phyloP scores from a whole-genome alignment of 75 land plant species.

The Gnetum montanum region DNA sequence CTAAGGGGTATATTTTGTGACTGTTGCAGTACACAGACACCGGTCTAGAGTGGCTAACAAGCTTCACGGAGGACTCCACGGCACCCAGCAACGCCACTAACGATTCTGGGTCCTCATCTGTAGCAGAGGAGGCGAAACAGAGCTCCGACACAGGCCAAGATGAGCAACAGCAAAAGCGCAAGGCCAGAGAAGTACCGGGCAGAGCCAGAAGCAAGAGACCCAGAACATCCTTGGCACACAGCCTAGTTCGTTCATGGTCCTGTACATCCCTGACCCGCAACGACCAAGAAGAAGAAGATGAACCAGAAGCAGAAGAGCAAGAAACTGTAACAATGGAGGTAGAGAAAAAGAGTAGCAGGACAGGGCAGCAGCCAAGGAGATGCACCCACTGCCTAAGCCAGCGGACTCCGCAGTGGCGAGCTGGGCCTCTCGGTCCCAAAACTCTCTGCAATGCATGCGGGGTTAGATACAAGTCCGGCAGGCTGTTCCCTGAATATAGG shows the following conservation, averaged over 20 bases:
- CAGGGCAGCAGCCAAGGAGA: constrained; percentile 14
- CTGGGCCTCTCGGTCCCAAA: constrained; percentile 53
- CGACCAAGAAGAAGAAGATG: neutral
- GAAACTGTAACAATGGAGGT: constrained; percentile 7
- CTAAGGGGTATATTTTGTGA: no score
- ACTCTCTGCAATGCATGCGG: constrained; percentile 75
- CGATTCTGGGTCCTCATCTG: constrained; percentile 1
- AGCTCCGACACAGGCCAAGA: no score
- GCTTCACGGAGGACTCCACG: constrained; percentile 35
- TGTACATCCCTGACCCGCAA: neutral
- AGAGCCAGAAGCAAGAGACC: constrained; percentile 29
- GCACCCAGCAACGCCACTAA: constrained; percentile 7
- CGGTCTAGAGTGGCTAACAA: constrained; percentile 32
- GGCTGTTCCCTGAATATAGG: constrained; percentile 63
- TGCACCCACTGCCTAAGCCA: constrained; percentile 45
- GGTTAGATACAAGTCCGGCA: constrained; percentile 63
- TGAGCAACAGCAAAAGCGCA: neutral
- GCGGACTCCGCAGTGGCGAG: constrained; percentile 54
- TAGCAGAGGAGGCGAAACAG: neutral
- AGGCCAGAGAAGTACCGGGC: constrained; percentile 14
- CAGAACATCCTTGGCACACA: constrained; percentile 2
- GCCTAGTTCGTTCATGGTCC: neutral
- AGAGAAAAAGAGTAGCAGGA: neutral
- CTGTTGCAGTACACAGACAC: constrained; percentile 19
- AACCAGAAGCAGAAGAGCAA: constrained; percentile 1